Conservation (phyloP, 306 rosid species). For the Prunus mira region DNA sequence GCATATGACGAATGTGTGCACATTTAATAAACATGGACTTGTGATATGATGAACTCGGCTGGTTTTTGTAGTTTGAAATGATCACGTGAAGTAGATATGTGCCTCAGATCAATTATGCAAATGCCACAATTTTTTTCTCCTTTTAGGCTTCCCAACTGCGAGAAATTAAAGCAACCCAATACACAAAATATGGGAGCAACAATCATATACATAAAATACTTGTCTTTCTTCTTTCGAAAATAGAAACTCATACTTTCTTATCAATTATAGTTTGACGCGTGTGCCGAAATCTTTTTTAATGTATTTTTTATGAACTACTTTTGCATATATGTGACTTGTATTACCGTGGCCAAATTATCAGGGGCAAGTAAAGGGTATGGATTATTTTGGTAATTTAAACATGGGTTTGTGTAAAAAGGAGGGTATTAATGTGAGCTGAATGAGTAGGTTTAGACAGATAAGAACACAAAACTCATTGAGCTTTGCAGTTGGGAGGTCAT, state of each 20-base stretch:
- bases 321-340: not conserved
- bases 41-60: not conserved
- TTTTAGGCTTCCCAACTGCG: slow-evolving; percentile 11
- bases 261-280: too few relatives aligned
- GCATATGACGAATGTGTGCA: not conserved
- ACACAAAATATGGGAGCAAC: not conserved
- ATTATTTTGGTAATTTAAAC: not conserved
- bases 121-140: not conserved
- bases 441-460: slow-evolving; percentile 54
- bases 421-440: slow-evolving; percentile 40
- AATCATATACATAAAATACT: not conserved
- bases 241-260: too few relatives aligned
- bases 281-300: too few relatives aligned
- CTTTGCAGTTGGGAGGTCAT: slow-evolving; percentile 53
- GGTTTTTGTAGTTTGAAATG: not conserved
- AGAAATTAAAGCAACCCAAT: not conserved
- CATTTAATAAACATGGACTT: not conserved
- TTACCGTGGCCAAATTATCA: not conserved
- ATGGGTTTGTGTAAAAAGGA: slow-evolving; percentile 15
- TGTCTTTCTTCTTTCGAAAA: too few relatives aligned
- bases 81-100: slow-evolving; percentile 14
- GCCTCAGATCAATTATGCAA: not conserved
- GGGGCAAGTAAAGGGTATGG: not conserved
- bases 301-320: not conserved
- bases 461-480: slow-evolving; percentile 11